Conservation (phyloP, 768 basidiomycete genomes). For the Kwoniella dendrophila region DNA sequence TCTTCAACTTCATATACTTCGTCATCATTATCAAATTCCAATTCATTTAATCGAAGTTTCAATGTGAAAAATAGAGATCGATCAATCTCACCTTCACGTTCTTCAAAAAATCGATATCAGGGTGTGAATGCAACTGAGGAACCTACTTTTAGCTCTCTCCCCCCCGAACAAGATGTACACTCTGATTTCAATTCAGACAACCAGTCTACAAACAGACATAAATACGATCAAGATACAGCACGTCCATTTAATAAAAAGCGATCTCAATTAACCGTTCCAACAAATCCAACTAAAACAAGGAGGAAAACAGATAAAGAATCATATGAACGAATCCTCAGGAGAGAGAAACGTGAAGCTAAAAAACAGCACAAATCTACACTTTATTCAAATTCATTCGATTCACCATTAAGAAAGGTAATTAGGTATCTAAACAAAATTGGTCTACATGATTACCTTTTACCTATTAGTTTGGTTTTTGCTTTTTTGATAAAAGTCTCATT, state of each 20-base stretch:
- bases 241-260: too few species aligned
- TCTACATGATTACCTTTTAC: background rate
- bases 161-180: too few species aligned
- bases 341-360: conserved; percentile 68
- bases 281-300: too few species aligned
- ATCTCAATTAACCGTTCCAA: too few species aligned
- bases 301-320: too few species aligned
- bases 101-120: background rate
- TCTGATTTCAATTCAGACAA: too few species aligned
- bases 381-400: background rate
- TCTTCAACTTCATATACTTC: conserved; percentile 18
- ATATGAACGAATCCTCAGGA: conserved; percentile 49
- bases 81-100: background rate
- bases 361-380: background rate
- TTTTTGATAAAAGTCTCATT: background rate
- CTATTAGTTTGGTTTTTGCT: background rate
- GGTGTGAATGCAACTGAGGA: background rate
- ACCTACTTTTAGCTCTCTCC: background rate
- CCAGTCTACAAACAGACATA: too few species aligned
- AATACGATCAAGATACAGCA: too few species aligned
- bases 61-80: background rate
- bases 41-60: too few species aligned
- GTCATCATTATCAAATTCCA: conserved; percentile 9
- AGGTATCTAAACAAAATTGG: background rate
- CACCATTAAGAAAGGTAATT: background rate